A percentile compares a stretch with the other conserved stretches of the same genome.
phyloP scores from a whole-genome alignment of 345 rosid genomes.

The Populus tremula region DNA sequence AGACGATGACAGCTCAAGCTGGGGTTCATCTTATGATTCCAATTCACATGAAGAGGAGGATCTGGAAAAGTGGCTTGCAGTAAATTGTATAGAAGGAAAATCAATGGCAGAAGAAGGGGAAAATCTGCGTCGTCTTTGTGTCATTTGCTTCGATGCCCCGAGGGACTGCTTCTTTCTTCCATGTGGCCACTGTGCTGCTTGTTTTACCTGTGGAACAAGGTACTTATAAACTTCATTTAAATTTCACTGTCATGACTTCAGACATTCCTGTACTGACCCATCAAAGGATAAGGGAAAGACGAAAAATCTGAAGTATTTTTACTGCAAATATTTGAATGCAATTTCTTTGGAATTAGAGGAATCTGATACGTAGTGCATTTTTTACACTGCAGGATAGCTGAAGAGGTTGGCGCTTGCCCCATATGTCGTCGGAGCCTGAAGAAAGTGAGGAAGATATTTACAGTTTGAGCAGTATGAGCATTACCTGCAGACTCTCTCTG shows the following conservation, averaged over 20 bases:
- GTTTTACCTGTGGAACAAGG: conserved; percentile 63
- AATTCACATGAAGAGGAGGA: conserved; percentile 45
- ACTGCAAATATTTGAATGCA: not conserved
- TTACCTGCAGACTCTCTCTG: conserved; percentile 6
- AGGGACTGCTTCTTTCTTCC: conserved; percentile 70
- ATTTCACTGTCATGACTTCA: not conserved
- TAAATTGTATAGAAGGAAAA: conserved; percentile 24
- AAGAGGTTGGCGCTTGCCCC: conserved; percentile 76
- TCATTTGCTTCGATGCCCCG: conserved; percentile 48
- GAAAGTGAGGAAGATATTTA: conserved; percentile 87
- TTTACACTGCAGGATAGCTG: conserved; percentile 47
- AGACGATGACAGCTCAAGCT: conserved; percentile 48
- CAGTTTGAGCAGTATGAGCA: conserved; percentile 34
- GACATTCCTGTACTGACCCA: not conserved
- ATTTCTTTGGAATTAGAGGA: not conserved
- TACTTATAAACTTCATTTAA: conserved; percentile 6
- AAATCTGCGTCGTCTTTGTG: conserved; percentile 30
- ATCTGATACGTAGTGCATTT: not conserved
- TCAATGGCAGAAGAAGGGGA: conserved; percentile 37
- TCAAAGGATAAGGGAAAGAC: not conserved
- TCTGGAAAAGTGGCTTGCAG: conserved; percentile 28
- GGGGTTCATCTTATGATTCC: conserved; percentile 58
- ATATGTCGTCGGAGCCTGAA: conserved; percentile 79
- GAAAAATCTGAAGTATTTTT: not conserved
- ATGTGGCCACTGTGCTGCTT: conserved; percentile 62